These are phyloP conservation scores for Amauroascus niger DNA, from an alignment of 2,329 filamentous ascomycete genomes.

Conservation along the genomic window DNA sequence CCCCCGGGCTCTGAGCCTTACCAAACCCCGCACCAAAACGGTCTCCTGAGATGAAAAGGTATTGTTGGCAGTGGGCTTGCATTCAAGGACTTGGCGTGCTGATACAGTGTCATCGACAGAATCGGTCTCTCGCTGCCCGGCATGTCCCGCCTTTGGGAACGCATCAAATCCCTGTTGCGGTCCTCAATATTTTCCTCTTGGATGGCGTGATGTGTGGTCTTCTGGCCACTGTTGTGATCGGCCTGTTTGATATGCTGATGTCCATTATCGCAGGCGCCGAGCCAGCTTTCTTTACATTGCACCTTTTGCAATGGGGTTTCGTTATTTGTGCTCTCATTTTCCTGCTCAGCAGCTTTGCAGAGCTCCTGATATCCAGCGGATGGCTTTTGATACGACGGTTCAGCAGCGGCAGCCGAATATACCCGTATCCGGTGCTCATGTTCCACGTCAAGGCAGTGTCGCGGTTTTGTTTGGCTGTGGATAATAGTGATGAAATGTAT, in stretches of 20 bases:
- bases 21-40: background rate
- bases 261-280: background rate
- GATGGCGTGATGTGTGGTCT: background rate
- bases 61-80: background rate
- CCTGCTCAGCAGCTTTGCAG: conserved; percentile 8
- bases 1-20: too few relatives aligned
- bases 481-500: too few relatives aligned
- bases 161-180: background rate
- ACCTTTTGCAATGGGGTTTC: background rate
- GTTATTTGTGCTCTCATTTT: conserved; percentile 7
- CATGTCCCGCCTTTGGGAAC: background rate
- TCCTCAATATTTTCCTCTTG: background rate
- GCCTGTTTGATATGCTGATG: background rate
- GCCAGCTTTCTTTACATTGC: background rate
- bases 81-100: background rate
- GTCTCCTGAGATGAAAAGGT: background rate
- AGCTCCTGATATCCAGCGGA: conserved; percentile 4
- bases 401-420: background rate
- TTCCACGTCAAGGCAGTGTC: background rate
- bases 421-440: conserved; percentile 3
- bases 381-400: conserved; percentile 1
- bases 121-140: background rate
- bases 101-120: background rate
- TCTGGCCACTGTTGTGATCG: background rate
- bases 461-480: background rate